phyloP scores from a whole-genome alignment of 1,139 yeast genomes.

The Debaryomyces robertsiae region DNA sequence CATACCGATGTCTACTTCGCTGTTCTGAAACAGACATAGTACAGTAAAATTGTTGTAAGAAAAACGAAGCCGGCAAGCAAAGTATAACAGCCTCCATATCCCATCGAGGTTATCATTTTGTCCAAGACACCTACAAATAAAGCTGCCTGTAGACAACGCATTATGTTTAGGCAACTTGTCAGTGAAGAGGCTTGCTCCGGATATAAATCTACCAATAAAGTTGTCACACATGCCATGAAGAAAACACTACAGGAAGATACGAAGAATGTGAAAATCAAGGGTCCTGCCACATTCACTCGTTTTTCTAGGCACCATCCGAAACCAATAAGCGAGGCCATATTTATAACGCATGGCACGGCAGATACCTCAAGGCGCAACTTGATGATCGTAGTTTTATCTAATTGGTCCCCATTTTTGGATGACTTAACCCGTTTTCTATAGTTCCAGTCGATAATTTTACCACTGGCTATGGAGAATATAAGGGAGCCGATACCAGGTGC shows the following conservation, averaged over 20 bases:
- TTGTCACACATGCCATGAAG: conserved; percentile 22
- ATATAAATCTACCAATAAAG: conserved; percentile 33
- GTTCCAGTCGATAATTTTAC: conserved; percentile 47
- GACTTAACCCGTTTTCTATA: conserved; percentile 32
- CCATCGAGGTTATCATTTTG: conserved; percentile 30
- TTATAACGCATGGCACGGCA: conserved; percentile 28
- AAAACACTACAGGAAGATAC: conserved; percentile 39
- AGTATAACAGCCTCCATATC: conserved; percentile 41
- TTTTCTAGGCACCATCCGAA: conserved; percentile 74
- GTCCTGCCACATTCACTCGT: conserved; percentile 52
- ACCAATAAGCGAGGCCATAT: conserved; percentile 44
- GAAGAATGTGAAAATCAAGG: conserved; percentile 56
- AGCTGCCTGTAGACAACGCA: conserved; percentile 40
- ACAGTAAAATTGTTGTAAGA: conserved; percentile 7
- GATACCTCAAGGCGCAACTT: conserved; percentile 31
- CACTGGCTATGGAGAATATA: conserved; percentile 51
- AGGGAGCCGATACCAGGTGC: conserved; percentile 64
- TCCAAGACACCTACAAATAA: conserved; percentile 35
- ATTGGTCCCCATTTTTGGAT: conserved; percentile 27
- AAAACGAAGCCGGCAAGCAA: conserved; percentile 33
- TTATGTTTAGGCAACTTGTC: conserved; percentile 33
- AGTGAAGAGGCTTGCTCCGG: conserved; percentile 34
- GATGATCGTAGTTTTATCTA: conserved; percentile 30
- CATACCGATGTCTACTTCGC: too few relatives aligned
- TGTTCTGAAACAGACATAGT: too few relatives aligned